Base-by-base conservation (phyloP, 169 alveolate genomes). In the Babesia ovis region DNA sequence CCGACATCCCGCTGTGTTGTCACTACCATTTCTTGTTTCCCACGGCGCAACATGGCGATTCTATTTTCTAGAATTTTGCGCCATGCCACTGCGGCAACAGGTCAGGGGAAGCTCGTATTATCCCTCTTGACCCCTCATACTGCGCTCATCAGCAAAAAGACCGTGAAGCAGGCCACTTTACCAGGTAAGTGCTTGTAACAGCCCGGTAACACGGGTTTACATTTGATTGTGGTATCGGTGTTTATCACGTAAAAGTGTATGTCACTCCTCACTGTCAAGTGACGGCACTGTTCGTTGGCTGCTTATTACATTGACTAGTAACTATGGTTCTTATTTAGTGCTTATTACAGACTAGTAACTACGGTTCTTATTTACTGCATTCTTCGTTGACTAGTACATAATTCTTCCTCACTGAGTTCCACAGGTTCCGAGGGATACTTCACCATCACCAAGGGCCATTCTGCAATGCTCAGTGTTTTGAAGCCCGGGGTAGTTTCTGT, bases 401-500 rank as follows among this genome's bases (percentile, higher is more conserved):
- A n/a, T n/a, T n/a, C n/a, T n/a, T n/a, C n/a, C n/a, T n/a, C n/a
- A n/a, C n/a, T n/a, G n/a, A n/a, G n/a, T n/a, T 39, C n/a, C 14
- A 39, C 56, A 79, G 89, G 89, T 0, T 66, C 57, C 31, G 89
- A 81, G 58, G 89, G 89, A 18, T 81, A 81, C 54, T 81, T 81
- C 60, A 81, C 89, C 18, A 68, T 81, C 27, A 81, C 89, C 12
- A 48, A 60, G 50, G 89, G 89, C 5, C 89, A 81, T 43, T 70
- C 85, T 22, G 81, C 89, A 20, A 57, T 81, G 85, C 56, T 81
- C 41, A 61, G 69, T 56, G 58, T 51, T n/a, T 80, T 81, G 14
- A 81, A 81, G 37, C 89, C 89, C 20, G 89, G 89, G 4, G 84
- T 81, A 11, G 73, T 72, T 12, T 71, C 89, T 23, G 75, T 81